Percentiles rank a stretch among this genome's conserved stretches.
Evolutionary conservation across 305 asterid species (phyloP).

Genomic region (Fraxinus nigra): DNA sequence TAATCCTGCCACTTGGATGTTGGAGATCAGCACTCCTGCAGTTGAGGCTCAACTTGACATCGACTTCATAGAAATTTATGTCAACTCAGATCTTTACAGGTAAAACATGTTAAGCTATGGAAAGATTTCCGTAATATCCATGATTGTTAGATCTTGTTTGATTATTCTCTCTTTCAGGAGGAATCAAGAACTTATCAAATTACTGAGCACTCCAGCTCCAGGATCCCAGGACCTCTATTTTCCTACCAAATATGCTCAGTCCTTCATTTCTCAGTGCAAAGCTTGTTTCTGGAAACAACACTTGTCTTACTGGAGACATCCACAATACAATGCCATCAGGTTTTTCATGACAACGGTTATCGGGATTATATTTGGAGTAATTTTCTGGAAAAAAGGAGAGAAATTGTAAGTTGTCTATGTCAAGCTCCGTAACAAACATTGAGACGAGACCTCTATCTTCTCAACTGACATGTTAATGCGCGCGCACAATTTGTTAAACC

Average conservation of each 20-base stretch:
- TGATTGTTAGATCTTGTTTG: neutral
- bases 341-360: slow-evolving; percentile 34
- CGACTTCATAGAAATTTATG: slow-evolving; percentile 39
- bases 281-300: slow-evolving; percentile 48
- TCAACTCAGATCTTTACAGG: slow-evolving; percentile 33
- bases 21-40: slow-evolving; percentile 40
- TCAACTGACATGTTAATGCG: neutral
- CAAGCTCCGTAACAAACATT: neutral
- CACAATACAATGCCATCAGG: slow-evolving; percentile 37
- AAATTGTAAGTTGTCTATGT: slow-evolving; percentile 25
- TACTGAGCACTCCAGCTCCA: slow-evolving; percentile 28
- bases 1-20: slow-evolving; percentile 62
- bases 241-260: slow-evolving; percentile 38
- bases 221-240: slow-evolving; percentile 36
- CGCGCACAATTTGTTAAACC: neutral
- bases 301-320: slow-evolving; percentile 46
- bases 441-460: neutral
- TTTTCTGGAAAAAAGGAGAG: slow-evolving; percentile 39
- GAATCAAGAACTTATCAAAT: slow-evolving; percentile 30
- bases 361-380: slow-evolving; percentile 33
- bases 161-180: slow-evolving; percentile 17
- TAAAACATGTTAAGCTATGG: neutral
- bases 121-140: neutral
- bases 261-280: slow-evolving; percentile 26
- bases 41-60: slow-evolving; percentile 37